Percentiles rank a stretch among this genome's conserved stretches.
Conservation (phyloP, 495 filamentous ascomycete genomes). For the Podospora fimiseda region DNA sequence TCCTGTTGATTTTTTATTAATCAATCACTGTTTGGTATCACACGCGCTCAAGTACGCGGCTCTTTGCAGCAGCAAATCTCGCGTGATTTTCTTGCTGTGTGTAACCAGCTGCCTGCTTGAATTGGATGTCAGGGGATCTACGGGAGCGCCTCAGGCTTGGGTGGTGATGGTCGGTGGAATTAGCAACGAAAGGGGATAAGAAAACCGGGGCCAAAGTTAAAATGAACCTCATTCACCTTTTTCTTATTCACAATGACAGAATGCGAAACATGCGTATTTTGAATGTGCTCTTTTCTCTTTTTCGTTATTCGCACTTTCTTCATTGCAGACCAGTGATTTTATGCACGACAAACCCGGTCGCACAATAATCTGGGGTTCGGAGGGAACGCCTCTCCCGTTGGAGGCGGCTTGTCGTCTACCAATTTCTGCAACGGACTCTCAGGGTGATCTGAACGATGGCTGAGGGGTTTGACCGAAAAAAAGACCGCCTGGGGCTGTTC, state of each 20-base stretch:
- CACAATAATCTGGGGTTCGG: background rate
- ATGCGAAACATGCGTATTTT: background rate
- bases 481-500: no score
- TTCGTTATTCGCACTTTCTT: background rate
- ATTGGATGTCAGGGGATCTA: no score
- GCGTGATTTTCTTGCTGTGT: background rate
- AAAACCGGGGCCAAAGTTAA: no score
- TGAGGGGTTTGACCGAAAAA: no score
- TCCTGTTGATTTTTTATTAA: background rate
- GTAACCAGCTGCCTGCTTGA: no score
- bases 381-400: slow-evolving; percentile 4
- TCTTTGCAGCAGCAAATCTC: background rate
- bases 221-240: no score
- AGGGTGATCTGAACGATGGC: no score
- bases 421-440: no score
- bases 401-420: no score
- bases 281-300: background rate
- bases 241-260: no score
- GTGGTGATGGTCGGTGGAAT: background rate
- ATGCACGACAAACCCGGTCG: background rate
- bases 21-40: background rate
- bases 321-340: background rate
- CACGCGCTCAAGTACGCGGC: background rate
- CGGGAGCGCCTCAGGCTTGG: no score
- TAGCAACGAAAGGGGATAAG: no score